A percentile compares a stretch with the other conserved stretches of the same genome.
phyloP scores from a whole-genome alignment of 1,284 basidiomycete species.

The Inonotus hispidus region DNA sequence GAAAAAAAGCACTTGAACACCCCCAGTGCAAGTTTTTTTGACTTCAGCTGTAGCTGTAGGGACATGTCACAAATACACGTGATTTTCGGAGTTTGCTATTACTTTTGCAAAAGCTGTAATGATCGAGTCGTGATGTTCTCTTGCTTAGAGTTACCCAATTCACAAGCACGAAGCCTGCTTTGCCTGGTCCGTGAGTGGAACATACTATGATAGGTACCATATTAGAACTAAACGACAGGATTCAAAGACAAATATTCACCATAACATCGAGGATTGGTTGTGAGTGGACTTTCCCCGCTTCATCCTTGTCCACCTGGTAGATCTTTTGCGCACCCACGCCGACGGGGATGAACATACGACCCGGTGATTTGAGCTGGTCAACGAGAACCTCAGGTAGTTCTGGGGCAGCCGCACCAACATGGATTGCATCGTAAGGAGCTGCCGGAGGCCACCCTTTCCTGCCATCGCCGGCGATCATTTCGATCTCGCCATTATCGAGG shows the following conservation, averaged over 20 bases:
- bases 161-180: not conserved
- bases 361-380: slow-evolving; percentile 78
- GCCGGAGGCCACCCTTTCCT: slow-evolving; percentile 48
- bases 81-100: no score
- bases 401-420: slow-evolving; percentile 92
- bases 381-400: slow-evolving; percentile 69
- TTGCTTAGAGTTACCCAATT: not conserved
- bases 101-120: no score
- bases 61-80: no score
- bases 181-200: slow-evolving; percentile 35
- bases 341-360: slow-evolving; percentile 93
- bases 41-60: no score
- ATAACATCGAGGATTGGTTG: slow-evolving; percentile 76
- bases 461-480: slow-evolving; percentile 77
- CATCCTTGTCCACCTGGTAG: slow-evolving; percentile 78
- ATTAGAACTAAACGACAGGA: not conserved
- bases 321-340: slow-evolving; percentile 63
- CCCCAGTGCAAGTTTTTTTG: no score
- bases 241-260: slow-evolving; percentile 41
- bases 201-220: slow-evolving; percentile 28
- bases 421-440: slow-evolving; percentile 85
- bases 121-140: not conserved
- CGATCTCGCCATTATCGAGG: slow-evolving; percentile 48
- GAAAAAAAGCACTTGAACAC: no score
- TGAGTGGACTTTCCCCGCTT: slow-evolving; percentile 60